phyloP scores from a whole-genome alignment of 306 rosid genomes.

The Astragalus glycyphyllos region DNA sequence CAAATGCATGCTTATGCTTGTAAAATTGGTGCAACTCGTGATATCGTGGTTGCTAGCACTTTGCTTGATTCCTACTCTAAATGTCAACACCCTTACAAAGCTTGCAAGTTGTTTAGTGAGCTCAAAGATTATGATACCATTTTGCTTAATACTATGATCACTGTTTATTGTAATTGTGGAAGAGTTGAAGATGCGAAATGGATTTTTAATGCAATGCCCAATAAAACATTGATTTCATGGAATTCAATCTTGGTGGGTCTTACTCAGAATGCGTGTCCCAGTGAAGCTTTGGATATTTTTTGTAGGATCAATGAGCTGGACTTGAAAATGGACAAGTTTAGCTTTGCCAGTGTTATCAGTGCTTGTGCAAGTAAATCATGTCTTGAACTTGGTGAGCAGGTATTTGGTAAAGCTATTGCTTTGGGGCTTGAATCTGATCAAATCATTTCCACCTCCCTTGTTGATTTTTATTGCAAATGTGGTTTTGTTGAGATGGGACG shows the following conservation, averaged over 20 bases:
- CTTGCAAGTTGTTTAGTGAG: slow-evolving; percentile 75
- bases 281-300: slow-evolving; percentile 67
- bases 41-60: slow-evolving; percentile 68
- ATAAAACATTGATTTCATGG: slow-evolving; percentile 79
- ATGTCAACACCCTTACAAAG: slow-evolving; percentile 62
- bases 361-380: slow-evolving; percentile 72
- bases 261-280: slow-evolving; percentile 65
- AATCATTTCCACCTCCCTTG: slow-evolving; percentile 66
- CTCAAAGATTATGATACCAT: slow-evolving; percentile 66
- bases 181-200: slow-evolving; percentile 74
- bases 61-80: slow-evolving; percentile 79
- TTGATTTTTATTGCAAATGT: slow-evolving; percentile 80
- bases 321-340: slow-evolving; percentile 71
- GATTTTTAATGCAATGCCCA: slow-evolving; percentile 60
- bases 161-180: slow-evolving; percentile 68
- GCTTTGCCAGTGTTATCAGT: slow-evolving; percentile 70
- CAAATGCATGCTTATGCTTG: slow-evolving; percentile 66
- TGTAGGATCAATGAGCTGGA: slow-evolving; percentile 60
- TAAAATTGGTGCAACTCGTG: slow-evolving; percentile 60
- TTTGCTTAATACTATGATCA: slow-evolving; percentile 78
- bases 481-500: slow-evolving; percentile 66
- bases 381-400: slow-evolving; percentile 73
- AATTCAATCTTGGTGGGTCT: slow-evolving; percentile 77
- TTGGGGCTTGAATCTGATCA: slow-evolving; percentile 66
- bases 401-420: slow-evolving; percentile 62